Conservation (phyloP, 2,329 filamentous ascomycete genomes). For the Pyrenophora teres region DNA sequence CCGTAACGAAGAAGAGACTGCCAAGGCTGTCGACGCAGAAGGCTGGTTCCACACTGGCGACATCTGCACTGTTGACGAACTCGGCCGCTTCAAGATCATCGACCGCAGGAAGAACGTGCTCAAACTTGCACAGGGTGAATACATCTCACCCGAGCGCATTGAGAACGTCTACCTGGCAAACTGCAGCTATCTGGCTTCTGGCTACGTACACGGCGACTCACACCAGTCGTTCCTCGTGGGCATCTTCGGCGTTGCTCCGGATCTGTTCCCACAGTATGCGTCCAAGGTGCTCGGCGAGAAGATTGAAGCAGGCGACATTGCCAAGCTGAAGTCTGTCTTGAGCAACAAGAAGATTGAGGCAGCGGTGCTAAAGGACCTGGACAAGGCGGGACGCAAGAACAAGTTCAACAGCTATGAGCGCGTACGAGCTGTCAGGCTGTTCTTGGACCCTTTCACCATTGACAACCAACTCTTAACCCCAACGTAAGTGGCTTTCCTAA, state of each 20-base stretch:
- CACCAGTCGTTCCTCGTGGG: conserved; percentile 80
- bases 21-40: conserved; percentile 78
- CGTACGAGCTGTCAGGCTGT: conserved; percentile 73
- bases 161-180: conserved; percentile 92
- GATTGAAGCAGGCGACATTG: conserved; percentile 67
- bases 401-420: conserved; percentile 94
- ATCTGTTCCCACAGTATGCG: conserved; percentile 79
- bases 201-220: conserved; percentile 89
- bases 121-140: conserved; percentile 96
- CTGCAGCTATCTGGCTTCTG: conserved; percentile 75
- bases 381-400: conserved; percentile 75
- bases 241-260: conserved; percentile 86
- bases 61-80: conserved; percentile 80
- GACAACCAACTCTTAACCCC: conserved; percentile 90
- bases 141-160: conserved; percentile 94
- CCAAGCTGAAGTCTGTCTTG: conserved; percentile 69
- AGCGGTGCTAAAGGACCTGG: conserved; percentile 78
- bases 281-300: conserved; percentile 73
- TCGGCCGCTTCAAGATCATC: conserved; percentile 89
- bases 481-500: conserved; percentile 66
- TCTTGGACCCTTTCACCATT: conserved; percentile 87
- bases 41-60: conserved; percentile 99
- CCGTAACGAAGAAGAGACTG: conserved; percentile 86
- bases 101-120: conserved; percentile 99
- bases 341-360: conserved; percentile 71